Evolutionary conservation across 2,329 filamentous ascomycete species (phyloP), one percentile per base, ranked within the genome.

Genomic region (Aureobasidium sp.): DNA sequence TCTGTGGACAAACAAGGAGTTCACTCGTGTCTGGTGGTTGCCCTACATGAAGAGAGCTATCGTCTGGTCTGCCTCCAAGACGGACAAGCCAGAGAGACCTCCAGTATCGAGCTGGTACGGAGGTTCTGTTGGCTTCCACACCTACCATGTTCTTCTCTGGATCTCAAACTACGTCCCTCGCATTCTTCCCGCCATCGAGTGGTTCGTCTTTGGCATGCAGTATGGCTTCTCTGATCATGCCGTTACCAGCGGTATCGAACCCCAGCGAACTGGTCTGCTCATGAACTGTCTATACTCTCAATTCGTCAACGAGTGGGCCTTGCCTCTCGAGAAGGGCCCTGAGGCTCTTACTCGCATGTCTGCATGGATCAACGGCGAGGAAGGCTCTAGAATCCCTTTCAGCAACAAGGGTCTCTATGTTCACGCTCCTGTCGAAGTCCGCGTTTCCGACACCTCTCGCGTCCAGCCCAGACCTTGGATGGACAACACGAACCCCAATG

Each of bases 201-300:
- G 91, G 89, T 93, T 97, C 72, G 89, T 97, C 61, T 97, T 97
- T 69, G 91, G 92, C 68, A 91, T 97, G 89, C 92, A 97, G 74
- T 97, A 97, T 73, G 93, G 93, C 57, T 97, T 97, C 80, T 79
- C 79, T 37, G 83, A 90, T 64, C 85, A 85, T 54, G 82, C 81
- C 3, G 81, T 81, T 58, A 88, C 85, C 44, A 80, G 82, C n/a
- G 93, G 88, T 6, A 84, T 97, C 19, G 89, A 97, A 74, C 85
- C 88, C 24, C 89, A 88, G 65, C 85, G 88, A 63, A 79, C 87
- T 66, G 93, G 91, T 14, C 82, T 97, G 49, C 81, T 97, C 58
- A 93, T 99, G 89, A 94, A 99, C 78, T 99, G 94, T 70, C 83
- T 97, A 6, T 99, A 97, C 79, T 93, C 89, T n/a, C 94, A 99